Evolutionary conservation across 305 asterid species (phyloP).

Genomic region (Fraxinus sp.): DNA sequence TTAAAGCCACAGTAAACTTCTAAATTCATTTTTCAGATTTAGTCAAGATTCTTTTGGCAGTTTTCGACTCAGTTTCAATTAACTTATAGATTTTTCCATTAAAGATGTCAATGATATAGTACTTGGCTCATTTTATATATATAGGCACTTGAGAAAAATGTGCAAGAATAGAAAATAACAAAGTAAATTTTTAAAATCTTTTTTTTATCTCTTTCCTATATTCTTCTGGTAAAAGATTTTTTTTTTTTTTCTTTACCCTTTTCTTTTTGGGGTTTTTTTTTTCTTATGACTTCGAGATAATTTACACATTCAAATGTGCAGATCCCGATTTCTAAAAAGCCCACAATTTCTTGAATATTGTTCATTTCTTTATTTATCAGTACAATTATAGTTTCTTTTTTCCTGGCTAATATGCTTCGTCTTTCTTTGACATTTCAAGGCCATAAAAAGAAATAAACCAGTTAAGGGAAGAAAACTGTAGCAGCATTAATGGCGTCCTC

Average conservation of each 20-base stretch:
- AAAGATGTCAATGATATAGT: too few species aligned
- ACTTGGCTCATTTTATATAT: too few species aligned
- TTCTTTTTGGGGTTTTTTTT: too few species aligned
- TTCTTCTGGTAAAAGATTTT: background rate
- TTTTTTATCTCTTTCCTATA: background rate
- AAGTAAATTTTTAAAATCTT: too few species aligned
- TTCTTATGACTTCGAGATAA: background rate
- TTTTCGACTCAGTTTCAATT: background rate
- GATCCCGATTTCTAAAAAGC: background rate
- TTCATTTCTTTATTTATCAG: background rate
- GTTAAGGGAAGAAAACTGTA: background rate
- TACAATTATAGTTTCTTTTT: background rate
- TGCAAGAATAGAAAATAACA: background rate
- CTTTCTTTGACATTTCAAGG: background rate
- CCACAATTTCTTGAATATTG: background rate
- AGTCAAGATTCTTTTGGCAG: background rate
- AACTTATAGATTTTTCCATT: too few species aligned
- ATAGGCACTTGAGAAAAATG: background rate
- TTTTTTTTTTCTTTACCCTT: too few species aligned
- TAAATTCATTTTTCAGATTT: background rate
- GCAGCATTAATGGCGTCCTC: conserved; percentile 39
- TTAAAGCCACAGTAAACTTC: background rate
- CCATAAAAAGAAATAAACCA: background rate
- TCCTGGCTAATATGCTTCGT: background rate
- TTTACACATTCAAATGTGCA: background rate